These are phyloP conservation scores for Fusarium sp. DNA, from an alignment of 2,329 filamentous ascomycete species.

Conservation along the genomic window DNA sequence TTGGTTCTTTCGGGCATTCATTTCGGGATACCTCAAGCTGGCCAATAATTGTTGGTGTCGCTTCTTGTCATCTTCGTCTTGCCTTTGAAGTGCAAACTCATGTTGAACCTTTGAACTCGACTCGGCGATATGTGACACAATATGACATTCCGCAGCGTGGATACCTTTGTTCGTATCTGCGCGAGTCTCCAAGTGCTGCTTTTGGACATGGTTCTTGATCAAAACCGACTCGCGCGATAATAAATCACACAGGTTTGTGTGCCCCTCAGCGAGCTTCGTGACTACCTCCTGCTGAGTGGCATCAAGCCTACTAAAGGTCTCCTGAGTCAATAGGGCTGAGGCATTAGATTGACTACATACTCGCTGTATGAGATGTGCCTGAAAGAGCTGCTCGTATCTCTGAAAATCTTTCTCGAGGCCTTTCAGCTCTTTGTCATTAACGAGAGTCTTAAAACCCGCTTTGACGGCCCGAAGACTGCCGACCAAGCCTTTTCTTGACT, in stretches of 20 bases:
- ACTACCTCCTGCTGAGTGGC: accelerated
- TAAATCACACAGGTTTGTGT: accelerated
- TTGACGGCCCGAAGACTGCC: accelerated
- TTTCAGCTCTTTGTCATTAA: accelerated
- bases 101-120: neutral
- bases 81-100: accelerated
- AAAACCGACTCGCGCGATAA: accelerated
- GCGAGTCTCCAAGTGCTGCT: neutral
- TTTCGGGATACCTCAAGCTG: neutral
- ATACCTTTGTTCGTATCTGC: accelerated
- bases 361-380: neutral
- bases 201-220: neutral
- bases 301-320: accelerated
- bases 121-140: neutral
- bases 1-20: neutral
- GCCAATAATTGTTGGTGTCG: neutral
- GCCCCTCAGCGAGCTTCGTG: neutral
- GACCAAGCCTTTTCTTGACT: neutral
- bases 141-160: accelerated
- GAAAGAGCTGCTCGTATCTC: neutral
- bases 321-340: neutral
- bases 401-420: neutral
- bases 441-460: neutral
- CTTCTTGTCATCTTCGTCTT: neutral
- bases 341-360: neutral